A percentile compares a stretch with the other conserved stretches of the same genome.
phyloP scores from a whole-genome alignment of 169 alveolate species.

The Sarcocystis neurona region DNA sequence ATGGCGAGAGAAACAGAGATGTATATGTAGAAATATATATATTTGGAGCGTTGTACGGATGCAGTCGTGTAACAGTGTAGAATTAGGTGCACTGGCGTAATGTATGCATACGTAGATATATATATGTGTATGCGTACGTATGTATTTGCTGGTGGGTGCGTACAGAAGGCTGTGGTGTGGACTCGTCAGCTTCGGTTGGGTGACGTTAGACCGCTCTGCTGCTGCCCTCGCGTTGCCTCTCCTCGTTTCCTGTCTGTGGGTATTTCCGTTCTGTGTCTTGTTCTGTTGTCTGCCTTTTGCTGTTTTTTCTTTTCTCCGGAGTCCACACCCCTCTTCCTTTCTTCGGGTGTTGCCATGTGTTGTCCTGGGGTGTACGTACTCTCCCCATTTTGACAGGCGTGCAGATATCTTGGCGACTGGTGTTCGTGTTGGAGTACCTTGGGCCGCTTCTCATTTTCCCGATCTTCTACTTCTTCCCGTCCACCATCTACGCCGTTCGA shows the following conservation, averaged over 20 bases:
- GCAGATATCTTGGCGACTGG: conserved; percentile 96
- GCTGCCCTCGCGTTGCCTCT: too few species aligned
- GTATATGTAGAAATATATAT: not conserved
- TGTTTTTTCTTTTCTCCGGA: not conserved
- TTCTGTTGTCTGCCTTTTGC: not conserved
- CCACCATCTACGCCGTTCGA: conserved; percentile 76
- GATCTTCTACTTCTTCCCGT: conserved; percentile 85
- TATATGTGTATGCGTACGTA: too few species aligned
- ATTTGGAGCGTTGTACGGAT: too few species aligned
- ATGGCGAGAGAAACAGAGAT: not conserved
- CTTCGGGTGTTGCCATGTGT: not conserved
- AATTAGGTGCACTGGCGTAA: too few species aligned
- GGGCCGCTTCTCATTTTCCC: conserved; percentile 97
- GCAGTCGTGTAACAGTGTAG: too few species aligned
- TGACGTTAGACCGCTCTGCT: too few species aligned
- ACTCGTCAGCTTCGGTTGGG: too few species aligned
- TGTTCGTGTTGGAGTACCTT: conserved; percentile 94
- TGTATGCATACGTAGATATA: too few species aligned
- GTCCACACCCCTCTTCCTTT: too few species aligned
- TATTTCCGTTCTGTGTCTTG: not conserved
- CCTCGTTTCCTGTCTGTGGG: not conserved
- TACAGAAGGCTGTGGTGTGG: too few species aligned
- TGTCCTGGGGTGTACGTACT: not conserved
- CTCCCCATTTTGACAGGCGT: conserved; percentile 46
- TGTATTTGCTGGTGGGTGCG: too few species aligned